phyloP scores from a whole-genome alignment of 2,329 filamentous ascomycete species.

The Fusarium sterilihyphosum region DNA sequence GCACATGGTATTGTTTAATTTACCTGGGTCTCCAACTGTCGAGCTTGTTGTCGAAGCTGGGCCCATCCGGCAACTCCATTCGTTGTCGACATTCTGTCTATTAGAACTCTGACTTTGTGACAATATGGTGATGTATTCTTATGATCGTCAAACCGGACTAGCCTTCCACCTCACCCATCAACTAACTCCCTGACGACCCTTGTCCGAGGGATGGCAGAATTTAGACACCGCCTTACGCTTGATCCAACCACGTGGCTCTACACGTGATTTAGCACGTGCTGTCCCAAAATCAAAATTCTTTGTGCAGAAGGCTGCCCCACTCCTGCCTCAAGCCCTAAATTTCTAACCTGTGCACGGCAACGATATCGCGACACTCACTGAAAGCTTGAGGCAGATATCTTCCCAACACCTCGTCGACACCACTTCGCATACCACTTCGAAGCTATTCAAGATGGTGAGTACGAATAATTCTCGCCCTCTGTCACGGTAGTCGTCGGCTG shows the following conservation, averaged over 20 bases:
- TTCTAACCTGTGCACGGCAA: slow-evolving; percentile 52
- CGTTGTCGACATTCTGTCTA: slow-evolving; percentile 60
- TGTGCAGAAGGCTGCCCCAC: slow-evolving; percentile 31
- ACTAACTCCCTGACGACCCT: slow-evolving; percentile 43
- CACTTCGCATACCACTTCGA: slow-evolving; percentile 54
- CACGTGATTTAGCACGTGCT: slow-evolving; percentile 46
- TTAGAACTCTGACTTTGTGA: neutral
- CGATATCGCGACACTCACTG: slow-evolving; percentile 49
- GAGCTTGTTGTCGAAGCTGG: slow-evolving; percentile 91
- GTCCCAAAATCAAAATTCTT: slow-evolving; percentile 42
- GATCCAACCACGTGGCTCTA: neutral
- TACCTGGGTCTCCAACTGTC: slow-evolving; percentile 91
- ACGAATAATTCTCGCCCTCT: slow-evolving; percentile 33
- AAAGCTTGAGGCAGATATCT: slow-evolving; percentile 50
- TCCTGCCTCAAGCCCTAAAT: slow-evolving; percentile 45
- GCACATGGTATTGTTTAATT: slow-evolving; percentile 36
- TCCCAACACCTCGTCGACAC: slow-evolving; percentile 51
- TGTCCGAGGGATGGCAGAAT: slow-evolving; percentile 42
- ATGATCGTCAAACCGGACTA: slow-evolving; percentile 16
- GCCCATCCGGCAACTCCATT: slow-evolving; percentile 79
- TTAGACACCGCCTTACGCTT: slow-evolving; percentile 40
- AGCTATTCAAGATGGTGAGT: slow-evolving; percentile 62
- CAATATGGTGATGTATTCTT: slow-evolving; percentile 25
- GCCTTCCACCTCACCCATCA: slow-evolving; percentile 25
- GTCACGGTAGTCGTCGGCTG: slow-evolving; percentile 23